phyloP scores from a whole-genome alignment of 306 rosid species.

The Quercus glauca region DNA sequence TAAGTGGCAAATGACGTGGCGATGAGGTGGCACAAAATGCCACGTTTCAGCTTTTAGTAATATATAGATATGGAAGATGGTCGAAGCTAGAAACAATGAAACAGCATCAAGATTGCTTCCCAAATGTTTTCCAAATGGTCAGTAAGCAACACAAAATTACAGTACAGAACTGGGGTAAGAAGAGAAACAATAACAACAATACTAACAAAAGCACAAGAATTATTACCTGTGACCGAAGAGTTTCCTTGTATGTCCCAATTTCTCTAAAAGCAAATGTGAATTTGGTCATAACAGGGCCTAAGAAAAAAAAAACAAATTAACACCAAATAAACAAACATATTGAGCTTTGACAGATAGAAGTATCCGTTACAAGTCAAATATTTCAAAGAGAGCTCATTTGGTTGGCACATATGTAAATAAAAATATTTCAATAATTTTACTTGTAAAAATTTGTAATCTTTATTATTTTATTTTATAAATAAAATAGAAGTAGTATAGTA shows the following conservation, averaged over 20 bases:
- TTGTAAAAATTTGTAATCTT: too few species aligned
- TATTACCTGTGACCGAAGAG: constrained; percentile 82
- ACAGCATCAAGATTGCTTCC: not conserved
- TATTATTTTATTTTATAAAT: too few species aligned
- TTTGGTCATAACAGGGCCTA: constrained; percentile 90
- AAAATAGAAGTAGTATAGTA: too few species aligned
- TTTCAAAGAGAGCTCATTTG: too few species aligned
- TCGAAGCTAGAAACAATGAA: not conserved
- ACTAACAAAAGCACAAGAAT: not conserved
- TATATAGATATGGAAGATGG: not conserved
- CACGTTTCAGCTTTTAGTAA: too few species aligned
- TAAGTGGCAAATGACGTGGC: too few species aligned
- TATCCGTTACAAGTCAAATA: constrained; percentile 4
- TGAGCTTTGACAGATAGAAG: not conserved
- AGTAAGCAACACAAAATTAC: not conserved
- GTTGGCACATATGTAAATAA: too few species aligned
- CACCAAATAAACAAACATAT: not conserved
- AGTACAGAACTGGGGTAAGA: constrained; percentile 17
- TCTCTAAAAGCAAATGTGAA: constrained; percentile 90
- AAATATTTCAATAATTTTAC: too few species aligned
- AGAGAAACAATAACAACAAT: not conserved
- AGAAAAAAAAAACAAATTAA: constrained; percentile 12
- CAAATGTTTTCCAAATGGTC: not conserved
- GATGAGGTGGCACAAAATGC: too few species aligned
- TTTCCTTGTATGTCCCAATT: constrained; percentile 89